phyloP scores from a whole-genome alignment of 192 early-diverging fungal species.

The Glomus cerebriforme region DNA sequence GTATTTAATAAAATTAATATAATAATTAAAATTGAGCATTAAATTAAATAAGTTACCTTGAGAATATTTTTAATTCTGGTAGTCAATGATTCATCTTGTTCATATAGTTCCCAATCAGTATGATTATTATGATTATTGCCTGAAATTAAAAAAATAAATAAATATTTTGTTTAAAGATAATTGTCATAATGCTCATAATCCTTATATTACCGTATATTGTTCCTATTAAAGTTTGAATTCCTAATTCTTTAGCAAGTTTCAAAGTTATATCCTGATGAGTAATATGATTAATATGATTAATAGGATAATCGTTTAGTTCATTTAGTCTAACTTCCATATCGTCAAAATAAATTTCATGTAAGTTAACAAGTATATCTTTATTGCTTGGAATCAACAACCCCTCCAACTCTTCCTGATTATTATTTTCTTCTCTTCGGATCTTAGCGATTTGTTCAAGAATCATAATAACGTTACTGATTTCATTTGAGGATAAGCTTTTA shows the following conservation, averaged over 20 bases:
- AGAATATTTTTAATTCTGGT: neutral
- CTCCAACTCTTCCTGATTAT: neutral
- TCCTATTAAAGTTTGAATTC: too few relatives aligned
- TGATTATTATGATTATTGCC: too few relatives aligned
- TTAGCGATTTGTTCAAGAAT: neutral
- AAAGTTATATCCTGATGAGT: too few relatives aligned
- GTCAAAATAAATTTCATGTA: neutral
- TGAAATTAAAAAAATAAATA: too few relatives aligned
- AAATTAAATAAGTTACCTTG: neutral
- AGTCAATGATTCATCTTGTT: neutral
- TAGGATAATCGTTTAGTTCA: neutral
- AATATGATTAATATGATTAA: too few relatives aligned
- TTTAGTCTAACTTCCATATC: neutral
- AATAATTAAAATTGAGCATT: neutral
- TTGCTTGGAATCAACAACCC: neutral
- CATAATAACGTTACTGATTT: neutral
- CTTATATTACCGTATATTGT: too few relatives aligned
- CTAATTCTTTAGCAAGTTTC: too few relatives aligned
- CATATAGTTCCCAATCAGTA: neutral
- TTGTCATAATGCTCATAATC: too few relatives aligned
- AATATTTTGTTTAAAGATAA: too few relatives aligned
- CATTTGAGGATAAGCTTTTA: neutral
- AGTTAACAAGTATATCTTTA: neutral
- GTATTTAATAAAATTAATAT: too few relatives aligned
- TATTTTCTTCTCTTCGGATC: neutral